A percentile compares a stretch with the other conserved stretches of the same genome.
These are phyloP conservation scores for Bipolaris bicolor DNA, from an alignment of 2,329 filamentous ascomycete genomes.

Conservation along the genomic window DNA sequence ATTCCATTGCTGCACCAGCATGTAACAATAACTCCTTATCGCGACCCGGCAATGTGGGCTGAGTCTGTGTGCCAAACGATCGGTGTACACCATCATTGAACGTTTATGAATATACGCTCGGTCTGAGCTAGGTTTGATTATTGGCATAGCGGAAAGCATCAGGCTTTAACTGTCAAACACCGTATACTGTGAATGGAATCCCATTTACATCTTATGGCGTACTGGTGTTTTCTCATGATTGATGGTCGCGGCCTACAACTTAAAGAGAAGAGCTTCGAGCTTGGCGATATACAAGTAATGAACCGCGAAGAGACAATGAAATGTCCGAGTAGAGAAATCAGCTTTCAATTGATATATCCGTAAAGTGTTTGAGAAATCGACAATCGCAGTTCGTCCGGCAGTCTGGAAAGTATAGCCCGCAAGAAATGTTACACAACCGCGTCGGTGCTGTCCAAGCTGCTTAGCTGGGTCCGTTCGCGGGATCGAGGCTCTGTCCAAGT, in stretches of 20 bases:
- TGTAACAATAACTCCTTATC: background rate
- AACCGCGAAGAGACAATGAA: constrained; percentile 6
- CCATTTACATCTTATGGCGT: background rate
- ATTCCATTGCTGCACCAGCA: background rate
- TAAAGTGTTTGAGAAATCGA: constrained; percentile 28
- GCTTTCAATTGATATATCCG: constrained; percentile 36
- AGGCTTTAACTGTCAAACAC: background rate
- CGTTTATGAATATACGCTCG: background rate
- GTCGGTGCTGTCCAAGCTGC: constrained; percentile 21
- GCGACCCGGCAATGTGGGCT: background rate
- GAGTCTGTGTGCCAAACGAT: background rate
- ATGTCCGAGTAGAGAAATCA: constrained; percentile 18
- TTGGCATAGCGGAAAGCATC: too few relatives aligned
- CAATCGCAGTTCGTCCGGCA: constrained; percentile 25
- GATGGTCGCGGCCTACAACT: background rate
- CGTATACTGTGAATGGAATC: background rate
- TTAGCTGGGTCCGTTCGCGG: constrained; percentile 14
- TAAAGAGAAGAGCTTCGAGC: background rate
- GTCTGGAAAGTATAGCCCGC: constrained; percentile 30
- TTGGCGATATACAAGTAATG: constrained; percentile 3
- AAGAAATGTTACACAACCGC: constrained; percentile 35
- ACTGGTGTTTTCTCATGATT: background rate
- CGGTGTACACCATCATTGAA: background rate
- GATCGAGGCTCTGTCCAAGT: constrained; percentile 9
- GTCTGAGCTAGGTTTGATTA: background rate